Evolutionary conservation across 176 grass and related monocot species (phyloP).

Genomic region (Musa acuminata): DNA sequence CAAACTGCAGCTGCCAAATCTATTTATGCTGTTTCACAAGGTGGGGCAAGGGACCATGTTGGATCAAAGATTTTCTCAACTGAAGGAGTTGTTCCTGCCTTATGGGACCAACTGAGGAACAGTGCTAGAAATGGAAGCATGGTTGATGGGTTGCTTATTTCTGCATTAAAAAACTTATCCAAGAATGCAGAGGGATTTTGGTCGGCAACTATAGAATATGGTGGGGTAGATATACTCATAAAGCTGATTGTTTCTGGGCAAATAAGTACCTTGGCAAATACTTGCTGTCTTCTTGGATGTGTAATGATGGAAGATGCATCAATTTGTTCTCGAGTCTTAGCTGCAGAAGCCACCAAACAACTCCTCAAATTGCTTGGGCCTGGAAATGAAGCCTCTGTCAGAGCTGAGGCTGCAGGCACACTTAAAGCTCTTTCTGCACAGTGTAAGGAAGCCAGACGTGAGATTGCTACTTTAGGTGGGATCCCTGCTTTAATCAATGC

Average conservation of each 20-base stretch:
- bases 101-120: conserved; percentile 6
- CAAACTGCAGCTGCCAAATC: conserved; percentile 19
- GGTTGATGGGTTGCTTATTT: conserved; percentile 13
- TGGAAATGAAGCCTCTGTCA: conserved; percentile 83
- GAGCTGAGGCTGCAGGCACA: conserved; percentile 88
- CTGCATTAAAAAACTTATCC: conserved; percentile 18
- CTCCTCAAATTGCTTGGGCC: conserved; percentile 91
- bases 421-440: conserved; percentile 90
- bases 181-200: conserved; percentile 16
- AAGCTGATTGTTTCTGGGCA: conserved; percentile 10
- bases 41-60: conserved; percentile 18
- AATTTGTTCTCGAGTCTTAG: conserved; percentile 76
- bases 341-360: conserved; percentile 74
- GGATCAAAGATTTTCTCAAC: conserved; percentile 19
- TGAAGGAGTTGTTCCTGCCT: conserved; percentile 17
- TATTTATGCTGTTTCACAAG: conserved; percentile 24
- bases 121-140: conserved; percentile 3
- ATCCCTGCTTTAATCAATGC: conserved; percentile 99
- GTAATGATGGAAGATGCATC: conserved; percentile 92
- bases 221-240: conserved; percentile 15
- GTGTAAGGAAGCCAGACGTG: conserved; percentile 89
- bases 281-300: conserved; percentile 33
- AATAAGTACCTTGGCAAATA: conserved; percentile 9
- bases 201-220: conserved; percentile 6
- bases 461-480: conserved; percentile 92